Evolutionary conservation across 1,284 basidiomycete species (phyloP), one percentile per base, ranked within the genome.

Genomic region (Cutaneotrichosporon curvatum): DNA sequence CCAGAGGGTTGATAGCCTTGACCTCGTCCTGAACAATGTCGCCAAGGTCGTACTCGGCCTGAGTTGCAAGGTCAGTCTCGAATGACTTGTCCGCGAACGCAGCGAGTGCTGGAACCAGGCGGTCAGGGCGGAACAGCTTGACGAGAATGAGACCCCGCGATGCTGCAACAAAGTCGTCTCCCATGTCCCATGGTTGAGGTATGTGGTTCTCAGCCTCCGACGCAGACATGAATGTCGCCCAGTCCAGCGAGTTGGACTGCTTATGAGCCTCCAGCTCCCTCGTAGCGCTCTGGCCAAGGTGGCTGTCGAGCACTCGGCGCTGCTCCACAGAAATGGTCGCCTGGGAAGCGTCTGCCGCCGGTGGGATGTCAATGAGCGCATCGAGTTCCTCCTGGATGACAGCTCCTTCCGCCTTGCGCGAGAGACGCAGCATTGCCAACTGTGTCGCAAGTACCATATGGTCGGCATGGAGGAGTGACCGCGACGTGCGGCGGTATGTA

Each of bases 381-480:
- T 92, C 88, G 31, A 95, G 74, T 65, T 96, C 95, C 23, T 90
- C 84, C 1, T 76, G 67, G 37, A 94, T 82, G 2, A 62, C 47
- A 40, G 85, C 83, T 58, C 87, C 85, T 7, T 81, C 67, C 6
- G 83, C 83, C 40, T 59, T 54, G 7, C 60, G 59, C 15, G 87
- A 81, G 15, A 92, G 70, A 67, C 92, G 91, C 56, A 96, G 83
- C 67, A 94, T 91, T 0, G 88, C 86, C 16, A 99, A 78, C 18
- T 91, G 79, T 18, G 94, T 82, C 0, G 88, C 90, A 21, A 97
- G 80, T 76, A 95, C 85, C 49, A 95, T 78, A 57, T 94, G 85
- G 63, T 99, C 95, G 16, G 83, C 80, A 67, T 98, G 87, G 20
- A 97, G 78, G 23, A 99, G 74, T 1, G 92, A 87, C 30, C 92